These are phyloP conservation scores for Vaccinium vitisidaea DNA, from an alignment of 148 eudicot species.

Conservation along the genomic window DNA sequence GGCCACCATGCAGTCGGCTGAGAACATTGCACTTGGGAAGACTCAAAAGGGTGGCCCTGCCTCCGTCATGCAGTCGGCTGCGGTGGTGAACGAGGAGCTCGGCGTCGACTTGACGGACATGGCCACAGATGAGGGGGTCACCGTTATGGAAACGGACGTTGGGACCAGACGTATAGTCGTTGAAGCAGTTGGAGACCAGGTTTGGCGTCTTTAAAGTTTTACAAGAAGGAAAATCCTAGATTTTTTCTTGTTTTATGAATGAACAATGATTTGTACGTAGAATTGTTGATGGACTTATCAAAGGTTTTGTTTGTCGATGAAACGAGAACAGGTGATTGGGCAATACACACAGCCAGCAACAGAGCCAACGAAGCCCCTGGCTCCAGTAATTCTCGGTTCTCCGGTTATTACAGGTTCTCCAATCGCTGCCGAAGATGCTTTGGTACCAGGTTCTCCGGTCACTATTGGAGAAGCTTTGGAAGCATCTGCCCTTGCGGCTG, in stretches of 20 bases:
- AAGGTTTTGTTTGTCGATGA: neutral
- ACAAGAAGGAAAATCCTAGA: no score
- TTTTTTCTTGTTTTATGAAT: no score
- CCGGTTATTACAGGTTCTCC: neutral
- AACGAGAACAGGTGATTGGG: slow-evolving; percentile 37
- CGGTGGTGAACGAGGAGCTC: slow-evolving; percentile 38
- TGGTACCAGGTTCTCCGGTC: slow-evolving; percentile 32
- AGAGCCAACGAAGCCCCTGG: neutral
- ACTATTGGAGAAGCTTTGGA: slow-evolving; percentile 59
- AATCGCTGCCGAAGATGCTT: slow-evolving; percentile 43
- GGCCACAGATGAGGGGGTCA: slow-evolving; percentile 26
- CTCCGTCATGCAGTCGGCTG: slow-evolving; percentile 61
- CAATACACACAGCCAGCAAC: slow-evolving; percentile 24
- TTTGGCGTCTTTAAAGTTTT: neutral
- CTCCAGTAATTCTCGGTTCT: neutral
- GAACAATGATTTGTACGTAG: no score
- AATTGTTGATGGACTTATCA: no score
- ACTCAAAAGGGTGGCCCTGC: slow-evolving; percentile 52
- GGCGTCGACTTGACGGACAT: slow-evolving; percentile 32
- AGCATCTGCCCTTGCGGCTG: slow-evolving; percentile 39
- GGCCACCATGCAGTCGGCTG: slow-evolving; percentile 60
- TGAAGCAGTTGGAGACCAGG: neutral
- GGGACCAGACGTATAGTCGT: neutral
- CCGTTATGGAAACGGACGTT: slow-evolving; percentile 5
- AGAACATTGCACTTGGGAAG: slow-evolving; percentile 44